Evolutionary conservation across 495 filamentous ascomycete genomes (phyloP).

Genomic region (Aspergillus steynii): DNA sequence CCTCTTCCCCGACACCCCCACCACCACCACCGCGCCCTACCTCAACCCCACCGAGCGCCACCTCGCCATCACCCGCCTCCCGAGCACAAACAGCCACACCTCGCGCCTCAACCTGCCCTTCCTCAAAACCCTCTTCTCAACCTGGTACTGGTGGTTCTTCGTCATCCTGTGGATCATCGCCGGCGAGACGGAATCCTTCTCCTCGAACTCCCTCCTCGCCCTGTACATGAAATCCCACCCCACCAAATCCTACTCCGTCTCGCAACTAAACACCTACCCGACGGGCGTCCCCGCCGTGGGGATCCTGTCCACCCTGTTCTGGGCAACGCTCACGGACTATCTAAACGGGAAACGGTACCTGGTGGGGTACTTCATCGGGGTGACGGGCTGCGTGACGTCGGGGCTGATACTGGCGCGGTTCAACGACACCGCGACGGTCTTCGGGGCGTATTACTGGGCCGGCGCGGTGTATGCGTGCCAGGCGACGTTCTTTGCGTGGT

Average conservation of each 20-base stretch:
- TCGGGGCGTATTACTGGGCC: constrained; percentile 56
- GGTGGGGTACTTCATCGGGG: constrained; percentile 54
- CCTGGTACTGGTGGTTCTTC: constrained; percentile 53
- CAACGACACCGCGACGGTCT: constrained; percentile 40
- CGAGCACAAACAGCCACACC: constrained; percentile 26
- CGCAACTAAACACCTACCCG: constrained; percentile 51
- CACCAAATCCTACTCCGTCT: constrained; percentile 41
- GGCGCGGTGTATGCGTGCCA: constrained; percentile 58
- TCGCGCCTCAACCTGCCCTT: constrained; percentile 39
- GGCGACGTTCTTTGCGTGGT: constrained; percentile 61
- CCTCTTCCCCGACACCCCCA: constrained; percentile 61
- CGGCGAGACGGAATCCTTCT: constrained; percentile 51
- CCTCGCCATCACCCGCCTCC: constrained; percentile 46
- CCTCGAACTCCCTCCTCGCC: constrained; percentile 43
- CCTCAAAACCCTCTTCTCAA: constrained; percentile 38
- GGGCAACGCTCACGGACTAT: constrained; percentile 54
- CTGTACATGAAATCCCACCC: constrained; percentile 35
- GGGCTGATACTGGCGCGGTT: constrained; percentile 50
- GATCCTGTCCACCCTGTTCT: constrained; percentile 53
- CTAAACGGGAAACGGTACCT: constrained; percentile 49
- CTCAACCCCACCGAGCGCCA: constrained; percentile 43
- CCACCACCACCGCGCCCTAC: constrained; percentile 54
- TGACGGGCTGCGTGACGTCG: constrained; percentile 48
- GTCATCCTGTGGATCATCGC: constrained; percentile 51
- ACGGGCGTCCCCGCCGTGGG: constrained; percentile 50